Conservation (phyloP, 768 basidiomycete genomes). For the Tylopilus rubrobrunneus region DNA sequence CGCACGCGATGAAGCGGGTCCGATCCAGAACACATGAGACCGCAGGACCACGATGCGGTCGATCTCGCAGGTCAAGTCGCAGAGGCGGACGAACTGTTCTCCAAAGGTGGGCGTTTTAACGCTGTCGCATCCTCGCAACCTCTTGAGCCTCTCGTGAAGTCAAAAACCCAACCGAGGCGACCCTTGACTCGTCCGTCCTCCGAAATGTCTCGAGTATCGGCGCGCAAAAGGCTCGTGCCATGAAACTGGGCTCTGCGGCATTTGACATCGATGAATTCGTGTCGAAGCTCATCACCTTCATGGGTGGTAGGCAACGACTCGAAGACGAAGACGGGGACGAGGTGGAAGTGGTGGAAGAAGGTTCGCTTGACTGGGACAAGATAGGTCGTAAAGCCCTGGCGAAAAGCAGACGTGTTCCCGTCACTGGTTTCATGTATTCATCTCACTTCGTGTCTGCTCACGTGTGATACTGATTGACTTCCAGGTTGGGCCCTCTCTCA, state of each 20-base stretch:
- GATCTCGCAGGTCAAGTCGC: conserved; percentile 54
- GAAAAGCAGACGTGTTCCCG: conserved; percentile 74
- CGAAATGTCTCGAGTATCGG: conserved; percentile 73
- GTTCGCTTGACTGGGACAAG: conserved; percentile 73
- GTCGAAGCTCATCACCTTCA: conserved; percentile 63
- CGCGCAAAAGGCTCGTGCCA: conserved; percentile 83
- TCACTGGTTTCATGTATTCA: conserved; percentile 83
- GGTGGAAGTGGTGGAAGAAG: conserved; percentile 48
- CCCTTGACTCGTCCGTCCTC: conserved; percentile 82
- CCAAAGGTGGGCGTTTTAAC: conserved; percentile 44
- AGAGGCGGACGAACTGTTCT: conserved; percentile 58
- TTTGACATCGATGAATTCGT: conserved; percentile 95
- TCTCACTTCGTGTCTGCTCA: conserved; percentile 3
- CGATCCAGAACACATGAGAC: conserved; percentile 42
- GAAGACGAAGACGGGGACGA: conserved; percentile 46
- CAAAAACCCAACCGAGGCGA: conserved; percentile 81
- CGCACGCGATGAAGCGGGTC: background rate
- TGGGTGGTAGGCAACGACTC: conserved; percentile 65
- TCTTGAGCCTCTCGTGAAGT: conserved; percentile 39
- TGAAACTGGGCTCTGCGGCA: conserved; percentile 82
- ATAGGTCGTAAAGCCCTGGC: conserved; percentile 82
- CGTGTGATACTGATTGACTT: conserved; percentile 13
- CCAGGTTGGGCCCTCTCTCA: conserved; percentile 87
- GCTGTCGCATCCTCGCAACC: background rate
- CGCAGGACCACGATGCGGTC: conserved; percentile 53